Evolutionary conservation across 1,284 basidiomycete species (phyloP).

Genomic region (Trichosporon ovoides): DNA sequence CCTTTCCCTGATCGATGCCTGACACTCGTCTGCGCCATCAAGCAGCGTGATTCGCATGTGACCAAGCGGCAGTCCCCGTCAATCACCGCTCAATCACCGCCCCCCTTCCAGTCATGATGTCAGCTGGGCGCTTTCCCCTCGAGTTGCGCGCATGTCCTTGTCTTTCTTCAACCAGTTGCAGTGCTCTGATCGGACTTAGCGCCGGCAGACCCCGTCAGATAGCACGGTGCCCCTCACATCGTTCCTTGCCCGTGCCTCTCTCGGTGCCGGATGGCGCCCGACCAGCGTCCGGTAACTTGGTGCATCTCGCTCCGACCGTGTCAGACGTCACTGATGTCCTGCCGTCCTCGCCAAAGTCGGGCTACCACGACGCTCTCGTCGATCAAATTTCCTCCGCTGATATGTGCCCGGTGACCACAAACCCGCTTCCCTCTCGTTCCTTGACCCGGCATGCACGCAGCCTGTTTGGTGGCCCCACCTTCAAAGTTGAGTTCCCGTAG

Average conservation of each 20-base stretch:
- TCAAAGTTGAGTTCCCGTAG: too few relatives aligned
- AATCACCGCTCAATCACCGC: not conserved
- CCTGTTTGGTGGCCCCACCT: too few relatives aligned
- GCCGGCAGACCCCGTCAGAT: not conserved
- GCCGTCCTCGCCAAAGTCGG: not conserved
- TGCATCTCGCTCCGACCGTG: not conserved
- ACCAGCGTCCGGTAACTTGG: not conserved
- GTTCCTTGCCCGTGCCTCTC: not conserved
- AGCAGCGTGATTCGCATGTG: slow-evolving; percentile 7
- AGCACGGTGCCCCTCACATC: not conserved
- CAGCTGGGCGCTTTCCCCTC: too few relatives aligned
- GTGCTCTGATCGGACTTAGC: not conserved
- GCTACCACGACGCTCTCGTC: not conserved
- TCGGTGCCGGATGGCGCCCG: not conserved
- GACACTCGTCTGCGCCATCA: not conserved
- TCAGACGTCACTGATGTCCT: not conserved
- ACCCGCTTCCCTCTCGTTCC: too few relatives aligned
- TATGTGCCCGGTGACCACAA: too few relatives aligned
- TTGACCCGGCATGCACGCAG: too few relatives aligned
- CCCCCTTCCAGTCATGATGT: not conserved
- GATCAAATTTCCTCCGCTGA: too few relatives aligned
- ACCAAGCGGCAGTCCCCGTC: not conserved
- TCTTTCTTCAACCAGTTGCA: too few relatives aligned
- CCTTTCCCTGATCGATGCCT: not conserved
- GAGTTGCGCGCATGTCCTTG: too few relatives aligned